Evolutionary conservation across 2,329 filamentous ascomycete genomes (phyloP), one percentile per base, ranked within the genome.

Genomic region (Fusarium sp.): DNA sequence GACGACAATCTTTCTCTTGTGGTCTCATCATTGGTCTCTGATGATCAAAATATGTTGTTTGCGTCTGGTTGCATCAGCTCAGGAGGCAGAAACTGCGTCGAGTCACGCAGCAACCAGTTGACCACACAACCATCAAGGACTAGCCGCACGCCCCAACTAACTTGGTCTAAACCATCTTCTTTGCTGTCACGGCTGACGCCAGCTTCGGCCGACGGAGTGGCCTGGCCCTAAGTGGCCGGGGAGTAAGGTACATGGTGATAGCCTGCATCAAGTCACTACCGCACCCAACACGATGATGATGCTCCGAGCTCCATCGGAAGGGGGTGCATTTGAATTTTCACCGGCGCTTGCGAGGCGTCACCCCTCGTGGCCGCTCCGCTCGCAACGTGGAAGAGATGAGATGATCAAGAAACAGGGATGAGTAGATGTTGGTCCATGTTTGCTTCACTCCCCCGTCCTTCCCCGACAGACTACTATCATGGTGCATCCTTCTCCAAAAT

Each of bases 401-500:
- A 39, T 15, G 16, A 37, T 30, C 11, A 37, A 7, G 40, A 11
- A 31, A 48, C 23, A 37, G 39, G 31, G 31, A 31, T 43, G 48
- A 39, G 13, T 3, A 39, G 13, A 27, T 11, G 43, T 53, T 69
- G 60, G 65, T 60, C 34, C 41, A 39, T 62, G 65, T 60, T 71
- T 71, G 44, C 53, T 23, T 23, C 23, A 23, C 4, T 23, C 23
- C 23, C 23, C 23, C 23, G 18, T 23, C 18, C 18, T 23, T 23
- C 18, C 18, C 18, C 18, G 18, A 23, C 18, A 23, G 18, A 23
- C 23, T 66, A 36, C 40, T 54, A 66, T 69, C 54, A 51, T 39
- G 43, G 52, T 46, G 43, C 43, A 64, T 54, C 43, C 18, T 47
- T 28, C 16, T 44, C 66, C 65, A 37, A 68, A 72, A 72, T 62